Percentiles rank a stretch among this genome's conserved stretches.
Conservation (phyloP, 2,329 filamentous ascomycete species). For the Coniochaeta sp. region DNA sequence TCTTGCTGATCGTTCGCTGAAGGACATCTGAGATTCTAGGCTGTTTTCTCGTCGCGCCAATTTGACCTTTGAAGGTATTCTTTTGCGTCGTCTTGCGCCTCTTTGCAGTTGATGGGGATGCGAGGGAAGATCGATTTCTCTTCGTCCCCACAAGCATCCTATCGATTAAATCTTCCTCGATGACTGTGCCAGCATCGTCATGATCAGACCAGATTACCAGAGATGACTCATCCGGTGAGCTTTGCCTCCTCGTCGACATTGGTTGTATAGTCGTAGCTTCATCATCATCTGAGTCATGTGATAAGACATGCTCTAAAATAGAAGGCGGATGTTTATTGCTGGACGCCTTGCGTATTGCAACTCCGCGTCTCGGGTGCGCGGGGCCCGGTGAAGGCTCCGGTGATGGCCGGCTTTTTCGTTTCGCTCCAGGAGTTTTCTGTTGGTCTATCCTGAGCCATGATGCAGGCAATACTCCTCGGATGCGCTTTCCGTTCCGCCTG, state of each 20-base stretch:
- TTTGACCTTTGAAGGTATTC: constrained; percentile 19
- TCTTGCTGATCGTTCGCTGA: constrained; percentile 9
- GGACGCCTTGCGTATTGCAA: constrained; percentile 36
- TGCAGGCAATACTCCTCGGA: constrained; percentile 57
- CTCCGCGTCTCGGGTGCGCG: constrained; percentile 34
- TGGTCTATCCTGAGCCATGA: constrained; percentile 58
- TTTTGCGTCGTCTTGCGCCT: constrained; percentile 21
- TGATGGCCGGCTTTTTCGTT: constrained; percentile 21
- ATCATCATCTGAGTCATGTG: constrained; percentile 37
- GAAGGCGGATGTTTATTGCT: constrained; percentile 18
- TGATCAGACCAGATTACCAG: neutral
- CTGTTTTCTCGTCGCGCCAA: constrained; percentile 16
- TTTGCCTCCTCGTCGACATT: neutral
- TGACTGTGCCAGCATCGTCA: constrained; percentile 21
- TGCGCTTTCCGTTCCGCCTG: constrained; percentile 32
- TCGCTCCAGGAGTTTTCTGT: constrained; percentile 25
- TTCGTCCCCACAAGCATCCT: constrained; percentile 38
- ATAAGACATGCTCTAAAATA: constrained; percentile 23
- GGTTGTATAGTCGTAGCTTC: constrained; percentile 4
- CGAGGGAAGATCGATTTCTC: constrained; percentile 24
- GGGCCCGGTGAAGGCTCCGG: constrained; percentile 28
- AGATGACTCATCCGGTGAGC: neutral
- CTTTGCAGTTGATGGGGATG: constrained; percentile 18
- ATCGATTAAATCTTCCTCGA: constrained; percentile 28
- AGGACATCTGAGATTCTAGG: constrained; percentile 22